Evolutionary conservation across 2,329 filamentous ascomycete genomes (phyloP), one percentile per base, ranked within the genome.

Genomic region (Pezicula neosporulosa): DNA sequence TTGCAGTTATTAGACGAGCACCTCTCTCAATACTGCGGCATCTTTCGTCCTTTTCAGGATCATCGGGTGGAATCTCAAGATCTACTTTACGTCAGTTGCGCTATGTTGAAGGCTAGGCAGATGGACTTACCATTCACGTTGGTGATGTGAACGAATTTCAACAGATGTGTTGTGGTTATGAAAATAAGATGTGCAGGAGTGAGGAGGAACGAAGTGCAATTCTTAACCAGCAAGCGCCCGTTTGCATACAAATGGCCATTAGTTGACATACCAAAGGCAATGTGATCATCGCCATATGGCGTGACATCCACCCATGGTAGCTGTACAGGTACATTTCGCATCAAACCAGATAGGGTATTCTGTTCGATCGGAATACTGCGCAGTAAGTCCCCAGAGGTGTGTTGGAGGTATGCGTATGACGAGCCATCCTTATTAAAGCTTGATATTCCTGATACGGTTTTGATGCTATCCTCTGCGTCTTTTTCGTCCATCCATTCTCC

Each of bases 21-120:
- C 94, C 94, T 57, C 94, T 84, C 69, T 99, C 94, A 50, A 99
- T 88, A 60, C 84, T 95, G 58, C 94, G 82, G 67, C 93, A 97
- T 63, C 94, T 78, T 69, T 99, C 94, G 60, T 97, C 94, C 28
- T 81, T 87, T 67, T 97, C 92, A 0, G 92, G 92, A 43, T 96
- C 90, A 67, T 99, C 93, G 10, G 77, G 79, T 0, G 94, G 92
- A 1, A 96, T 78, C 59, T 94, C 85, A 52, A 97, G 82, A 27
- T 87, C 89, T 91, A 51, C 15, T 47, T n/a, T 0, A 21, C 45
- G 21, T 60, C 47, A 52, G 48, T 19, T 30, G 18, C 37, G 7
- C 19, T n/a, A 30, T 16, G 12, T 13, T 27, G 9, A 1, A 41
- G 5, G 18, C 3, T 18, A 8, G 18, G 8, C 10, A 30, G 10